Conservation (phyloP, 306 rosid species). For the Ziziphus jujuba region DNA sequence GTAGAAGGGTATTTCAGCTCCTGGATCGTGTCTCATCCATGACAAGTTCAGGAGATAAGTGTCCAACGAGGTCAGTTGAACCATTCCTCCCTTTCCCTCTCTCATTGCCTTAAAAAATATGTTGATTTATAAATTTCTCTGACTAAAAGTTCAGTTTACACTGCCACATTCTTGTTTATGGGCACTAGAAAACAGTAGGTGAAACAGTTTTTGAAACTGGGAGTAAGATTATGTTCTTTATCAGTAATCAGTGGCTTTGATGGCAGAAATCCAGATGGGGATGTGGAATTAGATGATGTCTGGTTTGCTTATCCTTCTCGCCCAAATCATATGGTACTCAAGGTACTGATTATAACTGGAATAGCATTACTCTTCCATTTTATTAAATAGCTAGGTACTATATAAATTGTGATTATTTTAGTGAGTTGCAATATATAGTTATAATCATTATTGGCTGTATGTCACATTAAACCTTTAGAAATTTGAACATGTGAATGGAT, state of each 20-base stretch:
- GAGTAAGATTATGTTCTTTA: not conserved
- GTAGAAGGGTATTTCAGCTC: slow-evolving; percentile 84
- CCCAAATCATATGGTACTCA: slow-evolving; percentile 66
- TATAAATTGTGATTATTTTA: no score
- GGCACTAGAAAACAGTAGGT: no score
- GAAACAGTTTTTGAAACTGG: not conserved
- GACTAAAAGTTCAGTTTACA: no score
- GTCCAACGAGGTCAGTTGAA: slow-evolving; percentile 60
- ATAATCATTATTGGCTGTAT: no score
- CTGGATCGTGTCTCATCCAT: slow-evolving; percentile 71
- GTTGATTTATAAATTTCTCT: not conserved
- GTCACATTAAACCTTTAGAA: no score
- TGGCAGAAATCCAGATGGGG: slow-evolving; percentile 72
- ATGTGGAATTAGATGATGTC: slow-evolving; percentile 75
- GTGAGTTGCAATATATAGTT: no score
- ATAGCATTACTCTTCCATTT: not conserved
- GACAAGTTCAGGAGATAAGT: slow-evolving; percentile 62
- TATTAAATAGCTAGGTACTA: no score
- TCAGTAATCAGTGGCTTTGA: slow-evolving; percentile 21
- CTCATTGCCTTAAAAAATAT: not conserved
- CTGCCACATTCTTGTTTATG: no score
- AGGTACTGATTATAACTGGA: slow-evolving; percentile 39
- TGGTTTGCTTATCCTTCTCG: slow-evolving; percentile 92
- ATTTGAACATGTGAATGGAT: no score
- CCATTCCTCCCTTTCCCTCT: not conserved